These are phyloP conservation scores for Rhododendron vialii DNA, from an alignment of 148 eudicot genomes.

Conservation along the genomic window DNA sequence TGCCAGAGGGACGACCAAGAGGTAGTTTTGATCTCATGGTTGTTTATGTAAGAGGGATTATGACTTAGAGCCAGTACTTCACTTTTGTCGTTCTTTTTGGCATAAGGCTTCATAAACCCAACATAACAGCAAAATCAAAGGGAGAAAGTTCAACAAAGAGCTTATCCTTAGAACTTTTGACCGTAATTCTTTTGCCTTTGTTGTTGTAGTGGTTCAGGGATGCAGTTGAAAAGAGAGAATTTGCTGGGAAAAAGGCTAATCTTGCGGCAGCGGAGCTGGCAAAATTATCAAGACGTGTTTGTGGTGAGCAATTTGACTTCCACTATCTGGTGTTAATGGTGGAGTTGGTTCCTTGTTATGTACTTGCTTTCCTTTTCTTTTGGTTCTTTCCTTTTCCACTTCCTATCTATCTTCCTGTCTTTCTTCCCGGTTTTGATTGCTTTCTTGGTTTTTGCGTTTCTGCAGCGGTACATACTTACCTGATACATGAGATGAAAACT, in stretches of 20 bases:
- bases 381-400: background rate
- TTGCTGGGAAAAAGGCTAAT: slow-evolving; percentile 90
- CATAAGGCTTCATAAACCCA: background rate
- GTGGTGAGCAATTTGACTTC: slow-evolving; percentile 54
- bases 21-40: slow-evolving; percentile 39
- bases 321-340: background rate
- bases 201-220: slow-evolving; percentile 69
- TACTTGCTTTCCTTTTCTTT: slow-evolving; percentile 7
- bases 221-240: slow-evolving; percentile 78
- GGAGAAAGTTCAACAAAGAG: background rate
- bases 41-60: slow-evolving; percentile 1
- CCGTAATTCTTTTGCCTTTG: background rate
- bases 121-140: background rate
- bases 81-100: background rate
- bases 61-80: background rate
- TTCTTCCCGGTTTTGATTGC: background rate
- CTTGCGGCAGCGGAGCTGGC: slow-evolving; percentile 97
- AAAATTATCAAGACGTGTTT: slow-evolving; percentile 91
- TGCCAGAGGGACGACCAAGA: slow-evolving; percentile 79
- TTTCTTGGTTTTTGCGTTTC: background rate
- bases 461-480: background rate
- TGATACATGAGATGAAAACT: background rate
- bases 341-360: slow-evolving; percentile 10
- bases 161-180: background rate
- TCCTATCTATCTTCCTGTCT: background rate